Evolutionary conservation across 108 stramenopile species (phyloP), one percentile per base, ranked within the genome.

Genomic region (Heterococcus sp.): DNA sequence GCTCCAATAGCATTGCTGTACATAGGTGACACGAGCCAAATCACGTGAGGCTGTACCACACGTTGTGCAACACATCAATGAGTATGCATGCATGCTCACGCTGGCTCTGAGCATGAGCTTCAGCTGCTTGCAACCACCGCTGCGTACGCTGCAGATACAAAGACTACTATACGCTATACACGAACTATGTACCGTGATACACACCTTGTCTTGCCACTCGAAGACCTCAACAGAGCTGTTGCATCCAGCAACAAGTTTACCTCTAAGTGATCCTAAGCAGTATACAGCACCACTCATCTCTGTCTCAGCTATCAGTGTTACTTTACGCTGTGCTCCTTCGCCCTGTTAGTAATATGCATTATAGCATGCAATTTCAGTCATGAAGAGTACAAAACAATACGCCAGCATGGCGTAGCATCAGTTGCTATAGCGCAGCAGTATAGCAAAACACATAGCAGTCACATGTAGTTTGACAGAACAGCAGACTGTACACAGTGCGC

Each of bases 201-300:
- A 75, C 37, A n/a, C n/a, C 63, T 4, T 3, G 21, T 73, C 58
- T 0, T n/a, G 27, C 32, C 76, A 85, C 26, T 65, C 40, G 70
- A 68, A 87, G 2, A 87, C 73, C 31, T 80, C 58, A 63, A 86
- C 74, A 34, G 67, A 72, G 65, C 74, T 85, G 70, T 88, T 90
- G 87, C 88, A 83, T 46, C 88, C 86, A 3, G 89, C 89, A 11
- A 89, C 66, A 3, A 90, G 74, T 66, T 85, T 78, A 3, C 88
- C 89, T 32, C 69, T 37, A 72, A 89, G 76, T 0, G 33, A 38
- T 64, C 83, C 72, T 32, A 91, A 71, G 2, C 63, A 35, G 70
- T 89, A 87, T 29, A 89, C 89, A 3, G 84, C 87, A 1, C 88
- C 89, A n/a, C 76, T 71, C 3, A 87, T 89, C 65, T 76, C 79